Evolutionary conservation across 768 basidiomycete genomes (phyloP).

Genomic region (Tylopilus subfusipes): DNA sequence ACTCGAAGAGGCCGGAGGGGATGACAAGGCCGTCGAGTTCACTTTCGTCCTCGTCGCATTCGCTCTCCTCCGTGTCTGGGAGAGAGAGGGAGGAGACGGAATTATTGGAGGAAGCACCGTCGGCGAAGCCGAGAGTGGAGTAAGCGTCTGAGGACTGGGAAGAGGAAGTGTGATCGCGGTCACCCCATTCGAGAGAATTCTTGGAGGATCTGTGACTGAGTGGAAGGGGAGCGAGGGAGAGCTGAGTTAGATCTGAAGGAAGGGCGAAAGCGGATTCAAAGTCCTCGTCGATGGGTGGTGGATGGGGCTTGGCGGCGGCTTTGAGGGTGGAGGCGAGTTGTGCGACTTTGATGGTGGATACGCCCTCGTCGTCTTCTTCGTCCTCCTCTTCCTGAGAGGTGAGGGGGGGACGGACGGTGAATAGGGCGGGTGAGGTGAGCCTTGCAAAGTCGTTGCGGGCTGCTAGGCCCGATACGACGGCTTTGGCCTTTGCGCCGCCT

Average conservation of each 20-base stretch:
- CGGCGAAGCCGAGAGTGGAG: slow-evolving; percentile 73
- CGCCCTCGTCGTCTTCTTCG: slow-evolving; percentile 76
- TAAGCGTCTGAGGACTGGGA: slow-evolving; percentile 88
- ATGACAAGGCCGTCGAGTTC: slow-evolving; percentile 80
- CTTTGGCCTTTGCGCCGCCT: slow-evolving; percentile 46
- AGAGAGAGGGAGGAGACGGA: slow-evolving; percentile 62
- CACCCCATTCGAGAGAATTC: slow-evolving; percentile 81
- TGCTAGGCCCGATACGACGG: slow-evolving; percentile 37
- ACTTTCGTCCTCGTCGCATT: slow-evolving; percentile 62
- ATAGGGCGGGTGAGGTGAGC: slow-evolving; percentile 22
- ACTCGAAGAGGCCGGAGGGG: slow-evolving; percentile 72
- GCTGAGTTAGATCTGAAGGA: slow-evolving; percentile 73
- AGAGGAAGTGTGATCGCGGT: slow-evolving; percentile 77
- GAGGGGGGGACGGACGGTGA: slow-evolving; percentile 66
- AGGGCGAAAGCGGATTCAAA: slow-evolving; percentile 81
- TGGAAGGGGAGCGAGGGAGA: slow-evolving; percentile 77
- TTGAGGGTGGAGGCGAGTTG: slow-evolving; percentile 41
- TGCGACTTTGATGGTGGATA: slow-evolving; percentile 78
- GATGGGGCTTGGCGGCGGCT: slow-evolving; percentile 25
- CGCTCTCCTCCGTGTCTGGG: slow-evolving; percentile 71
- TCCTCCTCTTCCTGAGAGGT: slow-evolving; percentile 45
- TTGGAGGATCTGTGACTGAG: slow-evolving; percentile 78
- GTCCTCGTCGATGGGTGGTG: slow-evolving; percentile 57
- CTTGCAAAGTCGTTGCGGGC: slow-evolving; percentile 41
- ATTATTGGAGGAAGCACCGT: slow-evolving; percentile 68